A percentile compares a stretch with the other conserved stretches of the same genome.
phyloP scores from a whole-genome alignment of 352 stramenopile species.

The Thalassiosira mediterranea region DNA sequence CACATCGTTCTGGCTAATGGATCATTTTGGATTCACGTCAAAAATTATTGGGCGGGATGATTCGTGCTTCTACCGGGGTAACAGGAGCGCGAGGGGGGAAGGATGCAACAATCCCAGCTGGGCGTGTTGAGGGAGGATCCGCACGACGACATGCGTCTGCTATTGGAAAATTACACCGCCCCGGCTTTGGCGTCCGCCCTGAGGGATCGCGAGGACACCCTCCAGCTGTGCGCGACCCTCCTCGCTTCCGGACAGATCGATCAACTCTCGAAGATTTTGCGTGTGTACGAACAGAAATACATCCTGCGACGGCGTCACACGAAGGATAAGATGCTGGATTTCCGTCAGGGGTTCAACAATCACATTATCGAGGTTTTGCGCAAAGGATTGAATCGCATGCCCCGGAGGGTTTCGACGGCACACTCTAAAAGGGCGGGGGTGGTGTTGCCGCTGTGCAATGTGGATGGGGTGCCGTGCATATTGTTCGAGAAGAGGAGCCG shows the following conservation, averaged over 20 bases:
- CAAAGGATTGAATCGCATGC: constrained; percentile 93
- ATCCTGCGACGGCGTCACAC: constrained; percentile 64
- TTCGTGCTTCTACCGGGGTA: background rate
- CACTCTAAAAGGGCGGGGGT: constrained; percentile 91
- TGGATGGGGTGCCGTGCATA: constrained; percentile 92
- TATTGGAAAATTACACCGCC: constrained; percentile 97
- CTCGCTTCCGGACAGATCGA: constrained; percentile 69
- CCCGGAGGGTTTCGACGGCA: constrained; percentile 91
- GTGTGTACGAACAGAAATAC: constrained; percentile 69
- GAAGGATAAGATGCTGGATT: constrained; percentile 69
- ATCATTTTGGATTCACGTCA: background rate
- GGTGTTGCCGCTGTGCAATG: constrained; percentile 96
- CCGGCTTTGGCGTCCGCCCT: constrained; percentile 92
- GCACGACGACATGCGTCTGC: constrained; percentile 83
- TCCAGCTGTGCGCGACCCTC: constrained; percentile 84
- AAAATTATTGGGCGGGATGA: too few relatives aligned
- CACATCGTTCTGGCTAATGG: background rate
- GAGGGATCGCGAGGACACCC: constrained; percentile 90
- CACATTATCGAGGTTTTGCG: constrained; percentile 91
- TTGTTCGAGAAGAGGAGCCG: constrained; percentile 91
- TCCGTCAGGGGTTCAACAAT: constrained; percentile 85
- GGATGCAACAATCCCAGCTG: constrained; percentile 66
- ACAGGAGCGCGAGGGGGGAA: constrained; percentile 67
- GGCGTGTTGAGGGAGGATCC: constrained; percentile 84
- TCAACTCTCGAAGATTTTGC: constrained; percentile 70